Conservation (phyloP, 83 land plant species). For the Larix sibirica region DNA sequence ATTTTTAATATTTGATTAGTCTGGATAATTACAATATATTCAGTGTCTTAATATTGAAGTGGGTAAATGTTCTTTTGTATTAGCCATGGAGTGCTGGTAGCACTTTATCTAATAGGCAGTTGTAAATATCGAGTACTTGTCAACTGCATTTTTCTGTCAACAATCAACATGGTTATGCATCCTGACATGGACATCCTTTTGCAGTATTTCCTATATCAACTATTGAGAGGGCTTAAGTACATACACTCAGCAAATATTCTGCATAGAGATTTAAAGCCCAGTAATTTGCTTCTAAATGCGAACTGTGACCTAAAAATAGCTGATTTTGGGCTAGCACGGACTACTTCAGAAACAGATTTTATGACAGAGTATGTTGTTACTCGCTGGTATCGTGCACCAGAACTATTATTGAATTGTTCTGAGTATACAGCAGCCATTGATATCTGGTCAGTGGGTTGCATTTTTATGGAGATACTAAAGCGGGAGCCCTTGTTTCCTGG, state of each 20-base stretch:
- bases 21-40: not conserved
- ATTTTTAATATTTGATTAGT: not conserved
- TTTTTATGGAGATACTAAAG: conserved; percentile 35
- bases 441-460: conserved; percentile 48
- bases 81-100: too few relatives aligned
- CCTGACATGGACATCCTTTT: conserved; percentile 16
- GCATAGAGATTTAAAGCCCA: conserved; percentile 44
- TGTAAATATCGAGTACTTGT: not conserved
- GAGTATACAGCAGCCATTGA: conserved; percentile 48
- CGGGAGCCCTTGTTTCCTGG: conserved; percentile 39
- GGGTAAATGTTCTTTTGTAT: not conserved
- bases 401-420: conserved; percentile 36
- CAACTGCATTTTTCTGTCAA: conserved; percentile 3
- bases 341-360: conserved; percentile 35
- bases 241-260: conserved; percentile 42
- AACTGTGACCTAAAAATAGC: conserved; percentile 42
- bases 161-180: not conserved
- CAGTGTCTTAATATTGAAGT: not conserved
- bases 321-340: conserved; percentile 43
- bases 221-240: conserved; percentile 41
- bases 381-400: conserved; percentile 50
- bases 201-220: conserved; percentile 43
- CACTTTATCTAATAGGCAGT: not conserved
- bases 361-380: conserved; percentile 52
- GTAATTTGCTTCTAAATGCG: conserved; percentile 41